Evolutionary conservation across 169 alveolate species (phyloP).

Genomic region (Plasmodium fragile): DNA sequence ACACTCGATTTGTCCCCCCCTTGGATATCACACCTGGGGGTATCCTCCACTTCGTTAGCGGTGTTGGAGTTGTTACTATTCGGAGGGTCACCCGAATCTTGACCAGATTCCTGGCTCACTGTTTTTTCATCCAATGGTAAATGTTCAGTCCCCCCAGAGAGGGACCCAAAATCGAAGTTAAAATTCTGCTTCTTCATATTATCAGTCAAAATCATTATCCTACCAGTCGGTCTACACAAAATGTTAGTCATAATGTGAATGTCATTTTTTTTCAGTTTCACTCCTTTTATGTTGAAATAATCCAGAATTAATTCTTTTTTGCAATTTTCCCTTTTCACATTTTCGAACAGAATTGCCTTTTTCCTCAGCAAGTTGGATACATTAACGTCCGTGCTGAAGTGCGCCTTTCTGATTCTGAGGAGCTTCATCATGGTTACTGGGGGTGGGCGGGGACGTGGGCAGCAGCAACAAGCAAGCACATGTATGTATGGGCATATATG

Average conservation of each 20-base stretch:
- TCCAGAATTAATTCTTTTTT: slow-evolving; percentile 48
- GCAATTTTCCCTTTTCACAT: slow-evolving; percentile 72
- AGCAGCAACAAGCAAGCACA: background rate
- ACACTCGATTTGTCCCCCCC: background rate
- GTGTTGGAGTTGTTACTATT: background rate
- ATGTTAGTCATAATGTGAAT: slow-evolving; percentile 84
- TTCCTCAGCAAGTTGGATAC: slow-evolving; percentile 46
- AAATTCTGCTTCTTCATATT: slow-evolving; percentile 79
- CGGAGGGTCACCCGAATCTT: background rate
- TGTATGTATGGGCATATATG: background rate
- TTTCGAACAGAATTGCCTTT: slow-evolving; percentile 67
- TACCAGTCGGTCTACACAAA: slow-evolving; percentile 82
- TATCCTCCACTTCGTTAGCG: background rate
- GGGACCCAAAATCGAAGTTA: slow-evolving; percentile 77
- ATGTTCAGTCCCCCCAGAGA: background rate
- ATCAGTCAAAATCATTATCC: slow-evolving; percentile 81
- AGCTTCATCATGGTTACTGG: background rate
- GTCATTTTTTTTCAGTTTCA: slow-evolving; percentile 78
- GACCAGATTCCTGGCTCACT: background rate
- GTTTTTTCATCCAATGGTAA: background rate
- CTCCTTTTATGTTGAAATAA: slow-evolving; percentile 76
- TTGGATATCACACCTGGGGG: background rate
- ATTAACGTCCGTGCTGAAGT: slow-evolving; percentile 50
- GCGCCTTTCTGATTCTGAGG: background rate
- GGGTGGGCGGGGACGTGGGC: background rate